Evolutionary conservation across 805 yeast genomes (phyloP), one percentile per base, ranked within the genome.

Genomic region (Spathaspora girioi): DNA sequence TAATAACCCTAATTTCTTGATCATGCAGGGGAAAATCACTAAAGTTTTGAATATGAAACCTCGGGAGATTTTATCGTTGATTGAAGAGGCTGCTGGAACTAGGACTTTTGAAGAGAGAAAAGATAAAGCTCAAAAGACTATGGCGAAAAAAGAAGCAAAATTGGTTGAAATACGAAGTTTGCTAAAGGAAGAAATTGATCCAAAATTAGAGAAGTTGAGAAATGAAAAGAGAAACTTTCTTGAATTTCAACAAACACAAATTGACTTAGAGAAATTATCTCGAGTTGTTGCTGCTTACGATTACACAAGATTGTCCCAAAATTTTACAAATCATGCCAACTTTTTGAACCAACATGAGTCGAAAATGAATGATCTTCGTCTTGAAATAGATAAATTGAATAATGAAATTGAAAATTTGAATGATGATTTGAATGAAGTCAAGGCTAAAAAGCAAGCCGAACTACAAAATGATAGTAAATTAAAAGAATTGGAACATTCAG

Each of bases 1-100:
- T 67, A 94, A 94, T 67, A 94, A 93, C 64, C 99, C 99, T 31
- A 94, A 94, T 66, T 94, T 94, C 69, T 78, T 94, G 59, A 94
- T 94, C 62, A 94, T 96, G 99, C 99, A 94, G 70, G 99, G 99
- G 54, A 89, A 91, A 65, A 94, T 96, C 70, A 96, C 99, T 32
- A 93, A 94, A 67, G 97, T 94, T 56, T 78, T 94, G 61, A 94
- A 94, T 67, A 94, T 94, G 98, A 90, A 89, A 60, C 96, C 99
- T 0, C 74, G 82, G 1, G 98, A 94, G 67, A 88, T 93, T 42
- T 70, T 94, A 56, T 85, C 97, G 4, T 77, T 94, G 58, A 90
- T 94, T 50, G 99, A 94, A 68, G 99, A 94, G 70, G 99, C 99
- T 0, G 97, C 99, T 0, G 99, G 99, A 5, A 94, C 99, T 0